Evolutionary conservation across 805 yeast genomes (phyloP).

Genomic region (Nakazawaea ernobii): DNA sequence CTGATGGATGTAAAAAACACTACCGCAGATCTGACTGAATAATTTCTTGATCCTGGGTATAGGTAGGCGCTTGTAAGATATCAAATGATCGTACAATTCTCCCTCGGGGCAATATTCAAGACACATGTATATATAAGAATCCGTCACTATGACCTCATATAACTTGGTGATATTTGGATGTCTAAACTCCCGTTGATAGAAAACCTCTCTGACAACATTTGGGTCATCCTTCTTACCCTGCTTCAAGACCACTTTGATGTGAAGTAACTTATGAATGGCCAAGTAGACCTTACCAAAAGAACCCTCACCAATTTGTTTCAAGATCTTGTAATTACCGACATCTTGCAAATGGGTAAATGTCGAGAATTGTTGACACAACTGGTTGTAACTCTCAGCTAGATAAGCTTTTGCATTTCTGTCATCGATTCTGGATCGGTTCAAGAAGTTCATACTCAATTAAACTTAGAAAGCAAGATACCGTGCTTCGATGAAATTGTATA

Average conservation of each 20-base stretch:
- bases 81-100: constrained; percentile 65
- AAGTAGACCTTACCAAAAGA: constrained; percentile 88
- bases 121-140: constrained; percentile 76
- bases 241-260: constrained; percentile 77
- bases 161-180: constrained; percentile 81
- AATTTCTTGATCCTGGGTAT: constrained; percentile 43
- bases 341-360: constrained; percentile 35
- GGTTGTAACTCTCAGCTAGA: constrained; percentile 10
- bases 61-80: constrained; percentile 45
- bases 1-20: constrained; percentile 69
- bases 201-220: constrained; percentile 84
- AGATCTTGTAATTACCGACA: constrained; percentile 76
- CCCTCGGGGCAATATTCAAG: constrained; percentile 85
- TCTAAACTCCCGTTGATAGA: constrained; percentile 76
- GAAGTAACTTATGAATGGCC: constrained; percentile 72
- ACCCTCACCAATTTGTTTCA: constrained; percentile 82
- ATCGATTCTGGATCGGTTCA: constrained; percentile 8
- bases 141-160: constrained; percentile 82
- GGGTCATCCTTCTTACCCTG: constrained; percentile 75
- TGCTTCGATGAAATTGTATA: background rate
- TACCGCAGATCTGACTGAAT: constrained; percentile 62
- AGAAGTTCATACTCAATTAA: constrained; percentile 1
- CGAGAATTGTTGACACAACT: constrained; percentile 8
- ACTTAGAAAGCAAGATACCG: background rate
- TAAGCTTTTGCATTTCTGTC: constrained; percentile 10